Evolutionary conservation across 1,284 basidiomycete species (phyloP).

Genomic region (Puccinia coronata): DNA sequence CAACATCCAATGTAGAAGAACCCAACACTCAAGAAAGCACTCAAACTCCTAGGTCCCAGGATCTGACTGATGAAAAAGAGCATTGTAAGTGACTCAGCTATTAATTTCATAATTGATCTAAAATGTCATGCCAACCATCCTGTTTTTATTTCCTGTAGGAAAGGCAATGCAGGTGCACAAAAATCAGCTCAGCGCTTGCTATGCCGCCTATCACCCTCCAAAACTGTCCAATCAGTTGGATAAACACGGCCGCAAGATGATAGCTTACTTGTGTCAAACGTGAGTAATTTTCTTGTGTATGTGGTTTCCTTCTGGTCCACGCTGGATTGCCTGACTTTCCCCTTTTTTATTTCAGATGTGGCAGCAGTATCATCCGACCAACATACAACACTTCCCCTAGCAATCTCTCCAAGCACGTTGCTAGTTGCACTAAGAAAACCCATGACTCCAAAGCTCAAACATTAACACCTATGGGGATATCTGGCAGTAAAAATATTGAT

Average conservation of each 20-base stretch:
- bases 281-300: neutral
- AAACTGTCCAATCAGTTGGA: neutral
- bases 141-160: too few relatives aligned
- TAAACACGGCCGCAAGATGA: neutral
- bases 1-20: too few relatives aligned
- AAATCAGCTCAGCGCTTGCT: neutral
- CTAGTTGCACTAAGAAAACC: neutral
- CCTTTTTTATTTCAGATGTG: too few relatives aligned
- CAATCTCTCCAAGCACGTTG: constrained; percentile 13
- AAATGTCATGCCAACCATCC: too few relatives aligned
- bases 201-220: neutral
- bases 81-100: too few relatives aligned
- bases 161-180: neutral
- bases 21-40: too few relatives aligned
- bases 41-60: too few relatives aligned
- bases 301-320: too few relatives aligned
- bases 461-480: neutral
- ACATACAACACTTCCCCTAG: neutral
- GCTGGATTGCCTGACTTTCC: too few relatives aligned
- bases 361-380: neutral
- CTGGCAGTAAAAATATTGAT: constrained; percentile 6
- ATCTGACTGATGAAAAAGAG: too few relatives aligned
- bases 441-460: neutral
- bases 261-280: neutral
- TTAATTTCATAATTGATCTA: too few relatives aligned